These are phyloP conservation scores for Actinidia chinensis DNA, from an alignment of 179 eudicot species.

Conservation along the genomic window DNA sequence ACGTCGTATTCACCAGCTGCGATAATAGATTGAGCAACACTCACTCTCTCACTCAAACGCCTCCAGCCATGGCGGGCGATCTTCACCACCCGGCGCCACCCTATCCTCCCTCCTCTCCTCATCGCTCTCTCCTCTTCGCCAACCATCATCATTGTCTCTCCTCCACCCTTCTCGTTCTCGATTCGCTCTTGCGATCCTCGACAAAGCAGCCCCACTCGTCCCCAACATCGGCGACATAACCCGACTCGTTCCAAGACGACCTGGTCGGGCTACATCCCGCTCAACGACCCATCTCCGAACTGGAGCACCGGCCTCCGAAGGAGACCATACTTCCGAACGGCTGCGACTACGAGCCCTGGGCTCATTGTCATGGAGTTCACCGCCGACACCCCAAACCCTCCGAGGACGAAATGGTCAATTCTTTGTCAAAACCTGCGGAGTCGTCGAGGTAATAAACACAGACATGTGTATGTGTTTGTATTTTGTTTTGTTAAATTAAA, in stretches of 20 bases:
- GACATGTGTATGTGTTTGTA: background rate
- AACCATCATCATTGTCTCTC: conserved; percentile 11
- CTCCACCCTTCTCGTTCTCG: conserved; percentile 32
- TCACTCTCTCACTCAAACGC: background rate
- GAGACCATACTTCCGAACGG: conserved; percentile 38
- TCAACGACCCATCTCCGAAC: conserved; percentile 89
- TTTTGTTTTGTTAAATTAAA: no score
- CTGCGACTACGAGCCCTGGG: conserved; percentile 66
- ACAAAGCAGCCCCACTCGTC: conserved; percentile 14
- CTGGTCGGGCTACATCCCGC: conserved; percentile 70
- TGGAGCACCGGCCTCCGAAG: conserved; percentile 91
- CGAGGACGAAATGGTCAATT: conserved; percentile 57
- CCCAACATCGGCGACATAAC: conserved; percentile 21
- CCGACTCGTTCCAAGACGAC: conserved; percentile 53
- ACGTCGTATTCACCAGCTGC: no score
- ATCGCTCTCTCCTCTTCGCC: conserved; percentile 32
- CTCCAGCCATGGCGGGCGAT: conserved; percentile 60
- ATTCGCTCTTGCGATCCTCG: conserved; percentile 33
- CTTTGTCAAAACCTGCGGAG: conserved; percentile 75
- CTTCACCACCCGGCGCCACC: conserved; percentile 56
- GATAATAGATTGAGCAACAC: no score
- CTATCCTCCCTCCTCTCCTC: conserved; percentile 50
- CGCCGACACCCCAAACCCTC: conserved; percentile 58
- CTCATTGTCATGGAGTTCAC: conserved; percentile 87
- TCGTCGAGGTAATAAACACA: conserved; percentile 56